A percentile compares a stretch with the other conserved stretches of the same genome.
These are phyloP conservation scores for Phoenix roebelenii DNA, from an alignment of 176 grass and related monocot genomes.

Conservation along the genomic window DNA sequence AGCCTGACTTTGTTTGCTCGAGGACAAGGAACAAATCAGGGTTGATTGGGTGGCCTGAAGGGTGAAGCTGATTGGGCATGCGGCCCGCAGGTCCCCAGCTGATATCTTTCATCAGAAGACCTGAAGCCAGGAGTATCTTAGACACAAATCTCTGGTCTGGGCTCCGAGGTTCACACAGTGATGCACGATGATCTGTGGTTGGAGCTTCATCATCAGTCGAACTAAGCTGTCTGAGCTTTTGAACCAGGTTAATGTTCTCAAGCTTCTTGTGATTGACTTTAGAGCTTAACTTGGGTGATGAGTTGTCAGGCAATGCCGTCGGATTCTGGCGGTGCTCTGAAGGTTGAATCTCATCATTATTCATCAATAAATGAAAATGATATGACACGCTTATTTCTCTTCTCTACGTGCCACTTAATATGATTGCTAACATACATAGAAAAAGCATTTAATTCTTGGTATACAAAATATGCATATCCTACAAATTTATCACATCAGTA, in stretches of 20 bases:
- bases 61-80: conserved; percentile 47
- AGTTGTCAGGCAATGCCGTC: conserved; percentile 1
- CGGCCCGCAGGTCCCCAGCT: conserved; percentile 17
- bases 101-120: conserved; percentile 84
- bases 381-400: too few species aligned
- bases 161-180: conserved; percentile 61
- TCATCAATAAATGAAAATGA: too few species aligned
- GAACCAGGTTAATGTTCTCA: conserved; percentile 59
- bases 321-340: conserved; percentile 25
- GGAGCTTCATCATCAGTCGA: conserved; percentile 28
- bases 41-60: conserved; percentile 66
- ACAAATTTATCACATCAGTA: too few species aligned
- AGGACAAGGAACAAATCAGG: conserved; percentile 78
- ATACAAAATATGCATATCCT: too few species aligned
- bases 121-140: conserved; percentile 83
- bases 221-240: conserved; percentile 61
- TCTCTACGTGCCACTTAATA: too few species aligned
- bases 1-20: conserved; percentile 74
- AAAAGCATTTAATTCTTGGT: too few species aligned
- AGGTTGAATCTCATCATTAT: conserved; percentile 26
- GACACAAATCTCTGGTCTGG: conserved; percentile 66
- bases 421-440: too few species aligned
- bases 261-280: conserved; percentile 52
- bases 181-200: conserved; percentile 59
- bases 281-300: conserved; percentile 12